A percentile compares a stretch with the other conserved stretches of the same genome.
Evolutionary conservation across 2,329 filamentous ascomycete genomes (phyloP).

Genomic region (Fusarium tanahbumbuense): DNA sequence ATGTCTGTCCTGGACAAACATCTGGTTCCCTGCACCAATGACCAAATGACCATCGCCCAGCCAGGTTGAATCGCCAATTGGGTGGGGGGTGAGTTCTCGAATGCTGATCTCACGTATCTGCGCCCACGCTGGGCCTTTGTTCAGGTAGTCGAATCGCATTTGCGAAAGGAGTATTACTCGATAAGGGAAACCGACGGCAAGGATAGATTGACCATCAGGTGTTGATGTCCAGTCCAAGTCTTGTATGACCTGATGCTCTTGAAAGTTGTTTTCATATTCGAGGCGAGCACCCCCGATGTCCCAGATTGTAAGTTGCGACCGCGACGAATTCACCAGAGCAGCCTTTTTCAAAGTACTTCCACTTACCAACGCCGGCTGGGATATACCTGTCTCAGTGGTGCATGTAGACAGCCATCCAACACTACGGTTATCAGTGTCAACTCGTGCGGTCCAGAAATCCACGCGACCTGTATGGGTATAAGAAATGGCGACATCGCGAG

Average conservation of each 20-base stretch:
- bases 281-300: constrained; percentile 84
- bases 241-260: constrained; percentile 78
- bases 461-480: constrained; percentile 81
- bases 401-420: constrained; percentile 88
- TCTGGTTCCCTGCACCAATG: constrained; percentile 89
- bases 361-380: constrained; percentile 79
- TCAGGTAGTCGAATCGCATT: constrained; percentile 91
- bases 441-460: constrained; percentile 85
- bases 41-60: constrained; percentile 85
- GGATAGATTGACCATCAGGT: constrained; percentile 86
- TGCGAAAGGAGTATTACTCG: constrained; percentile 85
- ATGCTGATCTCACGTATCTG: constrained; percentile 85
- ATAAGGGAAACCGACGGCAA: constrained; percentile 93
- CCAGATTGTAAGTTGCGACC: constrained; percentile 88
- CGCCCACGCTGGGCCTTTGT: constrained; percentile 90
- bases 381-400: constrained; percentile 81
- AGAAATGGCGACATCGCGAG: constrained; percentile 85
- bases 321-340: constrained; percentile 79
- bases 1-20: constrained; percentile 85
- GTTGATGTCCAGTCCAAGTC: constrained; percentile 96
- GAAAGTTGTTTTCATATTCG: constrained; percentile 82
- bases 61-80: constrained; percentile 95
- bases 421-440: constrained; percentile 68
- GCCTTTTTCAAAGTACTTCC: constrained; percentile 89
- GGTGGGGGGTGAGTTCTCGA: constrained; percentile 84